These are phyloP conservation scores for Arthrobotrys entomopaga DNA, from an alignment of 2,329 filamentous ascomycete genomes.

Conservation along the genomic window DNA sequence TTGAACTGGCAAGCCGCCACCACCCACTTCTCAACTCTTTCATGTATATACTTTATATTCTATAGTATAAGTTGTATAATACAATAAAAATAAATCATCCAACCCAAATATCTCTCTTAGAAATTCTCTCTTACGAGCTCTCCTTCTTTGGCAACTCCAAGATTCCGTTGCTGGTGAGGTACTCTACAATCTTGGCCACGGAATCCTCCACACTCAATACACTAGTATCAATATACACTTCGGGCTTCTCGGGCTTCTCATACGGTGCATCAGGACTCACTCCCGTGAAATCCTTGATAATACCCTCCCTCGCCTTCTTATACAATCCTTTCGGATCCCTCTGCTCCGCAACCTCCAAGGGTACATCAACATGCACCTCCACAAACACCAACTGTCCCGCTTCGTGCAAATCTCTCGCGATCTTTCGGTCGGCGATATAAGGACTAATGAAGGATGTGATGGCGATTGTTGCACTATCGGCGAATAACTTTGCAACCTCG, in stretches of 20 bases:
- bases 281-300: constrained; percentile 97
- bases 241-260: constrained; percentile 84
- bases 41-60: constrained; percentile 28
- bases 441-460: constrained; percentile 98
- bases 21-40: constrained; percentile 26
- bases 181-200: constrained; percentile 83
- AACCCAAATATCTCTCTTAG: not conserved
- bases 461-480: constrained; percentile 85
- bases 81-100: constrained; percentile 17
- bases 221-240: constrained; percentile 86
- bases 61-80: constrained; percentile 18
- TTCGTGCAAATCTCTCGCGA: constrained; percentile 82
- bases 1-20: not conserved
- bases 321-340: constrained; percentile 97
- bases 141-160: constrained; percentile 31
- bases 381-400: constrained; percentile 79
- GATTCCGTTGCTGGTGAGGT: constrained; percentile 65
- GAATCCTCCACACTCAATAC: constrained; percentile 87
- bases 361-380: constrained; percentile 92
- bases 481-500: constrained; percentile 92
- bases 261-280: constrained; percentile 83
- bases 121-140: not conserved
- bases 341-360: constrained; percentile 90
- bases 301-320: constrained; percentile 91
- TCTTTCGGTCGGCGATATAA: constrained; percentile 84